Base-by-base conservation (phyloP, 768 basidiomycete genomes). In the Russula sp. region DNA sequence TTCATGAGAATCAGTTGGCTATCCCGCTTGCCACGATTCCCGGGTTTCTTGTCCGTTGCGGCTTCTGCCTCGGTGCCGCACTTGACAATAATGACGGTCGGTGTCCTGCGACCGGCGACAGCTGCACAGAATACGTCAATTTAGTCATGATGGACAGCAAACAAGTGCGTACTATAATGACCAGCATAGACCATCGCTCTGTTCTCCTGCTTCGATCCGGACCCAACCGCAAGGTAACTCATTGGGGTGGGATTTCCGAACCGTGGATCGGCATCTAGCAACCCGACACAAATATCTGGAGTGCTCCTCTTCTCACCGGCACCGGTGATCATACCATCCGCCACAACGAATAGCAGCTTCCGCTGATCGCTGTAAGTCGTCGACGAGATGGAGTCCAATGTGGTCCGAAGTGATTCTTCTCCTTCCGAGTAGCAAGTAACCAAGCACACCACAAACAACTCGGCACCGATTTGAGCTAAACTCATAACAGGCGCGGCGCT, bases 1-100 rank as follows among this genome's bases (percentile, higher is more conserved):
- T 98, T 97, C 97, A 99, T 99, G 69, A 99, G 81, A 70, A 99
- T 91, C 66, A 99, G 86, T 72, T 99, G 97, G 74, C 92, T 93
- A 77, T 99, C 97, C 46, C 97, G 89, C 74, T 99, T 99, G 68
- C 97, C 97, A 67, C 97, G 84, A 76, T 99, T 99, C 29, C 97
- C 97, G 1, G 96, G 93, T 71, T 98, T 99, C 76, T 88, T 90
- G 67, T 96, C 94, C 7, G 80, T 77, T 11, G 78, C 72, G 5
- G 90, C 87, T 71, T 99, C 96, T 34, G 74, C 75, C 67, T 97
- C 93, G 41, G 87, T 93, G 20, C 96, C 96, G 70, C 96, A 98
- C 75, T 99, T 99, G 73, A 98, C 96, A 62, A 99, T 75, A 58
- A 99, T 84, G 69, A 99, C 79, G 2, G 91, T 94, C 2, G 96